Conservation (phyloP, 1,139 yeast species). For the Scheffersomyces illinoinensis region DNA sequence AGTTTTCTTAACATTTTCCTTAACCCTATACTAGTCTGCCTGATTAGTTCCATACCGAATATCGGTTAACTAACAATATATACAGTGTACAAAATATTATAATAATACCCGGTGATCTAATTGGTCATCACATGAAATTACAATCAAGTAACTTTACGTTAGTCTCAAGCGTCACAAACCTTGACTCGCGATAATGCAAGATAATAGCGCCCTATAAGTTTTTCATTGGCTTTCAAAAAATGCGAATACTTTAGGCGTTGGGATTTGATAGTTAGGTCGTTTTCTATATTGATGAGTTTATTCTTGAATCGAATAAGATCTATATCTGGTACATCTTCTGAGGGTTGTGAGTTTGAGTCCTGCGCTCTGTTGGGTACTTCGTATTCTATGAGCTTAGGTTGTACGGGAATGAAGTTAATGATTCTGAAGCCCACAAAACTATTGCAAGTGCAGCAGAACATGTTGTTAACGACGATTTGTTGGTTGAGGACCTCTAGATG, state of each 20-base stretch:
- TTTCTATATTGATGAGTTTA: conserved; percentile 12
- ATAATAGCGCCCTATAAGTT: neutral
- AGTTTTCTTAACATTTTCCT: neutral
- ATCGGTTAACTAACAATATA: neutral
- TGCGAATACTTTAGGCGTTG: conserved; percentile 2
- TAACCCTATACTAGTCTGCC: neutral
- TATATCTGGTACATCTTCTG: neutral
- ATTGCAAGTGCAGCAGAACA: conserved; percentile 15
- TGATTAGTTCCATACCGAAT: neutral
- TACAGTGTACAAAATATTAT: neutral
- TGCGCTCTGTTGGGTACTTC: neutral
- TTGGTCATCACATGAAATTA: neutral
- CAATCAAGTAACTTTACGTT: too few species aligned
- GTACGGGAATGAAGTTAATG: conserved; percentile 7
- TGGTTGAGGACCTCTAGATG: conserved; percentile 7
- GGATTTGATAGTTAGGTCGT: conserved; percentile 7
- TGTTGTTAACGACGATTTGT: conserved; percentile 8
- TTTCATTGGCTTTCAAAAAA: neutral
- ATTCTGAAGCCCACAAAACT: conserved; percentile 17
- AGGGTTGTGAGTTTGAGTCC: neutral
- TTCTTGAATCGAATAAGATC: conserved; percentile 11
- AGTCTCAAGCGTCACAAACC: neutral
- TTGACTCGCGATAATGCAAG: neutral
- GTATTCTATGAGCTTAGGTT: conserved; percentile 3
- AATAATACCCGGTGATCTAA: neutral